Percentiles rank a stretch among this genome's conserved stretches.
Conservation (phyloP, 371 early-diverging fungal species). For the Synchytrium microbalum region DNA sequence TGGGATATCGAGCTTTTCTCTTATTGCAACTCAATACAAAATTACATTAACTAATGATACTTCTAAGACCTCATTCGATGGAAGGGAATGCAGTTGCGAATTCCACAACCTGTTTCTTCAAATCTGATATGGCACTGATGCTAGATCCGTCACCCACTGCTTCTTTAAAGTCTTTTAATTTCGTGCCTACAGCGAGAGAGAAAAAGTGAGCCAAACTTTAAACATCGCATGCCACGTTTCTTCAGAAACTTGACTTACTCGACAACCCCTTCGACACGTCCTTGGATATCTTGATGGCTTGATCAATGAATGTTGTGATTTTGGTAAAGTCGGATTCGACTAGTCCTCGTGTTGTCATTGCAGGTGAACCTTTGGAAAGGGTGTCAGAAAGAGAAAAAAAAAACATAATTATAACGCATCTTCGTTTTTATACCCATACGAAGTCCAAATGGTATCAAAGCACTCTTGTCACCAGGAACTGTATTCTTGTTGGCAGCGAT, state of each 20-base stretch:
- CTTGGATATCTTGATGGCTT: conserved; percentile 32
- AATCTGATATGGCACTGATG: conserved; percentile 38
- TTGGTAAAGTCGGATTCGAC: conserved; percentile 76
- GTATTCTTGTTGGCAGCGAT: conserved; percentile 99
- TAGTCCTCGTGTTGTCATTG: conserved; percentile 96
- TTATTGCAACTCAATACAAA: too few relatives aligned
- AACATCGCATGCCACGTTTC: neutral
- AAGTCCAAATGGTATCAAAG: conserved; percentile 93
- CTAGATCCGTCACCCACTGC: conserved; percentile 42
- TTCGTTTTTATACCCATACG: conserved; percentile 47
- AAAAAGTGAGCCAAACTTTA: neutral
- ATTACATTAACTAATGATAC: too few relatives aligned
- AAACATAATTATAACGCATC: too few relatives aligned
- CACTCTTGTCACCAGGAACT: conserved; percentile 92
- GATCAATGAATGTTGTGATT: conserved; percentile 78
- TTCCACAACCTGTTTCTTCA: conserved; percentile 56
- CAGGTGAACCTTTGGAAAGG: conserved; percentile 63
- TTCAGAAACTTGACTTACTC: conserved; percentile 12
- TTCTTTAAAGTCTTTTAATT: conserved; percentile 70
- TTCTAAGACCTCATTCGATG: conserved; percentile 38
- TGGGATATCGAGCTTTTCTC: too few relatives aligned
- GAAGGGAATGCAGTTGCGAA: conserved; percentile 65
- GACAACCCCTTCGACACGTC: conserved; percentile 19
- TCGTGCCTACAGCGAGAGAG: conserved; percentile 30
- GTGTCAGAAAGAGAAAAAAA: neutral